These are phyloP conservation scores for Tinospora cordifolia DNA, from an alignment of 164 flowering plant species.

Conservation along the genomic window DNA sequence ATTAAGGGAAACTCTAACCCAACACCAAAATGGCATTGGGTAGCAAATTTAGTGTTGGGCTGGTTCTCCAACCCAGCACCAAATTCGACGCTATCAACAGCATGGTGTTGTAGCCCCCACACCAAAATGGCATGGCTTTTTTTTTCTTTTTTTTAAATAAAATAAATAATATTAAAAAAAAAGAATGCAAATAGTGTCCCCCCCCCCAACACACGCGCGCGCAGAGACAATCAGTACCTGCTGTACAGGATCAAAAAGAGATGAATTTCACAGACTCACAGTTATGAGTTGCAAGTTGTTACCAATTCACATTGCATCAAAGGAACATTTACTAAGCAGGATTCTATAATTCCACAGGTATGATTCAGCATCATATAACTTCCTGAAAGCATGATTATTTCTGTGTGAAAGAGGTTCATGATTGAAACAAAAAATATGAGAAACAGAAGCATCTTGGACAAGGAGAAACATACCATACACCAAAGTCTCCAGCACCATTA, in stretches of 20 bases:
- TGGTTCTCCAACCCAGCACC: no score
- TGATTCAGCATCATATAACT: background rate
- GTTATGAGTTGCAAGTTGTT: background rate
- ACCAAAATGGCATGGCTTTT: no score
- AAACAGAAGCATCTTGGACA: constrained; percentile 3
- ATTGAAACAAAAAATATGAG: background rate
- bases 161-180: no score
- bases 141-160: no score
- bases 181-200: no score
- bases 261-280: background rate
- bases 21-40: background rate
- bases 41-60: no score
- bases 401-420: background rate
- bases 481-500: constrained; percentile 70
- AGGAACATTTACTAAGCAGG: no score
- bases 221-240: background rate
- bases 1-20: background rate
- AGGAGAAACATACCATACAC: constrained; percentile 55
- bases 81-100: no score
- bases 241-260: background rate
- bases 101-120: no score
- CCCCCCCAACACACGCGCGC: no score
- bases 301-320: background rate
- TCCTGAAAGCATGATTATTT: background rate
- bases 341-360: background rate